A percentile compares a stretch with the other conserved stretches of the same genome.
Conservation (phyloP, 139 green algal species). For the Closterium sp. region DNA sequence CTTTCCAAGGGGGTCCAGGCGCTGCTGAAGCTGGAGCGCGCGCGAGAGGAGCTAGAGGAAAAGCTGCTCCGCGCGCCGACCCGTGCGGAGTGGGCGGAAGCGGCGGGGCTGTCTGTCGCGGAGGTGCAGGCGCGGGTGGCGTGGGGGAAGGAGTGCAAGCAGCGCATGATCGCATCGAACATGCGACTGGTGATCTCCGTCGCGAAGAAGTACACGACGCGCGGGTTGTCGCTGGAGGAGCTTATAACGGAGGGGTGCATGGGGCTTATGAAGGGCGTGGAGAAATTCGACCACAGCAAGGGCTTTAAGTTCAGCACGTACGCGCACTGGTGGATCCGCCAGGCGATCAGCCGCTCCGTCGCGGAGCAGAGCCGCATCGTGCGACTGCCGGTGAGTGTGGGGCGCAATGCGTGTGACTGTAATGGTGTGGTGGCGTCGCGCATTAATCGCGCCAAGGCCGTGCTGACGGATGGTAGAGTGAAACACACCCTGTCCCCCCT, state of each 20-base stretch:
- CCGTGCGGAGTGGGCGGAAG: conserved; percentile 61
- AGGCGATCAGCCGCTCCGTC: conserved; percentile 71
- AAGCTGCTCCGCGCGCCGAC: conserved; percentile 58
- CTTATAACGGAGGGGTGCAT: conserved; percentile 65
- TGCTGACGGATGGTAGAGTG: too few relatives aligned
- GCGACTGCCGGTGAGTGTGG: conserved; percentile 63
- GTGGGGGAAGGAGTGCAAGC: conserved; percentile 66
- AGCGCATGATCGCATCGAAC: conserved; percentile 88
- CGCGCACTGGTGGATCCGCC: conserved; percentile 84
- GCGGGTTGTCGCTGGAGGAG: conserved; percentile 66
- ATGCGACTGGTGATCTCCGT: conserved; percentile 89
- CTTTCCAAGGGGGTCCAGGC: conserved; percentile 66
- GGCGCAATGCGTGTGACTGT: neutral
- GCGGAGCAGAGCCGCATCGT: conserved; percentile 68
- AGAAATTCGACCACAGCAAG: conserved; percentile 71
- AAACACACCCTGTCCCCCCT: neutral
- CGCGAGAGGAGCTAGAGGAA: conserved; percentile 46
- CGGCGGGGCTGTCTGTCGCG: conserved; percentile 52
- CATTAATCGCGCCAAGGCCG: too few relatives aligned
- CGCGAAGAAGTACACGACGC: conserved; percentile 75
- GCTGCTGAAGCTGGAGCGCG: conserved; percentile 59
- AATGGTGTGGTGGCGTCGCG: neutral
- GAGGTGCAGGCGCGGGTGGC: conserved; percentile 50
- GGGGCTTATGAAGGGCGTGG: conserved; percentile 59
- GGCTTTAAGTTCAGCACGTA: conserved; percentile 87